A percentile compares a stretch with the other conserved stretches of the same genome.
Conservation (phyloP, 2,329 filamentous ascomycete genomes). For the Fusarium albidum region DNA sequence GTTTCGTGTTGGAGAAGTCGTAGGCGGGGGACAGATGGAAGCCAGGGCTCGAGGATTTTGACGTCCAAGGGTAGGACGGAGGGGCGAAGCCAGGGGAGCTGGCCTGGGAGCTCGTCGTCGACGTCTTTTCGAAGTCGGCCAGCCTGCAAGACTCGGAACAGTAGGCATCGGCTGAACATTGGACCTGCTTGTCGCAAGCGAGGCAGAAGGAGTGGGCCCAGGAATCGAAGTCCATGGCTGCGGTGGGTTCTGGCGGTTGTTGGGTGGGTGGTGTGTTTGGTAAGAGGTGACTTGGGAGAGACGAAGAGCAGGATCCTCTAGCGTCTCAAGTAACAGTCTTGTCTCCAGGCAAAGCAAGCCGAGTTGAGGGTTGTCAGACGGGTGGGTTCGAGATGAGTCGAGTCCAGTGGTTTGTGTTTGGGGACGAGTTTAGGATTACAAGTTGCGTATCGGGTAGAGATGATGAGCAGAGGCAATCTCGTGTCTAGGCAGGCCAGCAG, state of each 20-base stretch:
- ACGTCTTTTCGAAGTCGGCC: conserved; percentile 82
- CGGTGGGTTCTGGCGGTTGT: conserved; percentile 24
- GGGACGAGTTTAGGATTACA: conserved; percentile 28
- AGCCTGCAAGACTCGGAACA: conserved; percentile 93
- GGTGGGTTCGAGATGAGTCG: conserved; percentile 18
- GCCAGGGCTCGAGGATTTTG: conserved; percentile 47
- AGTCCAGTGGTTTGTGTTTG: conserved; percentile 10
- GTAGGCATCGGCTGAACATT: conserved; percentile 83
- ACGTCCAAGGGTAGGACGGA: conserved; percentile 60
- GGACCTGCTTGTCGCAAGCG: conserved; percentile 80
- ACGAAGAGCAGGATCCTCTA: conserved; percentile 14
- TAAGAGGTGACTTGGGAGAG: conserved; percentile 15
- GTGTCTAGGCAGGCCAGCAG: conserved; percentile 25
- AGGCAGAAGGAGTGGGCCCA: conserved; percentile 96
- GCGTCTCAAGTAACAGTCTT: conserved; percentile 17
- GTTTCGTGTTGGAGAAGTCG: conserved; percentile 73
- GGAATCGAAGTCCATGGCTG: conserved; percentile 63
- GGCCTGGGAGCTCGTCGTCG: conserved; percentile 63
- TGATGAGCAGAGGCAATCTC: conserved; percentile 9
- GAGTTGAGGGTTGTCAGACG: conserved; percentile 12
- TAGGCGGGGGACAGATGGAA: conserved; percentile 79
- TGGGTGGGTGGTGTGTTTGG: conserved; percentile 18
- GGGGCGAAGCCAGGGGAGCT: conserved; percentile 64
- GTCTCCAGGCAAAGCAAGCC: conserved; percentile 13
- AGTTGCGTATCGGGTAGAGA: conserved; percentile 13